Evolutionary conservation across 345 rosid genomes (phyloP), one percentile per base, ranked within the genome.

Genomic region (Punica granatum): DNA sequence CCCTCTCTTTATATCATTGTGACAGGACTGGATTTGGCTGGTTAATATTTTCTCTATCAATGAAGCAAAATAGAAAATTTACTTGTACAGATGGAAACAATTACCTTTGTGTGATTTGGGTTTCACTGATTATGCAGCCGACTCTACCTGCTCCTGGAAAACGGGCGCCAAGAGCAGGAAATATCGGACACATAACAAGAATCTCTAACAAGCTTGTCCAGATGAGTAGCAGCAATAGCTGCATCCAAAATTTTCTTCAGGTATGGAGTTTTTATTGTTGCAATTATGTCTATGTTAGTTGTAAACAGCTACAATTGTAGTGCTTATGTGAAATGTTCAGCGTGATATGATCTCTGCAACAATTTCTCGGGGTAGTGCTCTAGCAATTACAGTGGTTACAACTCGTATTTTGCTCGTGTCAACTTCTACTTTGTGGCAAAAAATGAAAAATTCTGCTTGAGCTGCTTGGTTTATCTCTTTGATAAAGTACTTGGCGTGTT

Each of bases 171-270:
- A 77, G 93, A 25, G 90, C 71, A 21, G 99, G 99, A 72, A 86
- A 92, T 78, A 80, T 91, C 60, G 99, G 99, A 53, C 99, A 91
- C 70, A 83, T 90, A 64, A 95, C 96, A 16, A 77, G 93, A 69
- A 83, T 95, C 71, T 83, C 90, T 49, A 92, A 89, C 66, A 95
- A 88, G 80, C 88, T 95, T 78, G 72, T 82, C 72, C 97, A 90
- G 75, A 75, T 85, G 79, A 86, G 87, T 70, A 85, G 74, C 73
- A 81, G 77, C 82, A 92, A 81, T 60, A 68, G 75, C 77, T 63
- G 21, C 64, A 81, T 95, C 76, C 86, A 88, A 37, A 67, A 76
- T 46, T 82, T 76, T 73, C 90, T 95, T 70, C 88, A 88, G 97
- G 99, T 92, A 61, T 84, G 77, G 56, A 65, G 51, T 35, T 16